Conservation (phyloP, 805 yeast genomes). For the Nakazawaea anatomiae region DNA sequence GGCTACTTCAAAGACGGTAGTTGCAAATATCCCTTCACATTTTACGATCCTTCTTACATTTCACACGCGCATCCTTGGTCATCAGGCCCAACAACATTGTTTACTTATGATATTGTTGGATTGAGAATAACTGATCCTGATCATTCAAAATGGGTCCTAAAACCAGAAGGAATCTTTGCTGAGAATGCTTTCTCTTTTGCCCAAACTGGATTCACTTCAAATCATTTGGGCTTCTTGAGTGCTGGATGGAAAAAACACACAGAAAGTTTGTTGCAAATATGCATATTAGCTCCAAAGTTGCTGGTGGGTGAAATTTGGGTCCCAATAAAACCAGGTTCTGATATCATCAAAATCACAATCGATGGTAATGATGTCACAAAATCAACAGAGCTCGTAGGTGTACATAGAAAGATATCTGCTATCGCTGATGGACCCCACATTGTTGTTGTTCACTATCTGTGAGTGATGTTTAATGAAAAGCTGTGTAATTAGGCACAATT, state of each 20-base stretch:
- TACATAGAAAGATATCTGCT: neutral
- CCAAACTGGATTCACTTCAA: slow-evolving; percentile 11
- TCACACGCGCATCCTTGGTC: slow-evolving; percentile 12
- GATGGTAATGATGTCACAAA: neutral
- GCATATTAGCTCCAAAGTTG: neutral
- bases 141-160: slow-evolving; percentile 6
- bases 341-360: neutral
- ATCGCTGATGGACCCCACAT: neutral
- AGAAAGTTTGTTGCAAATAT: neutral
- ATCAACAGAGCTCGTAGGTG: neutral
- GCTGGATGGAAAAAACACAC: slow-evolving; percentile 11
- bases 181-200: slow-evolving; percentile 5
- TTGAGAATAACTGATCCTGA: slow-evolving; percentile 2
- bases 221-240: slow-evolving; percentile 7
- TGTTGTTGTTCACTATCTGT: neutral
- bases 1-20: slow-evolving; percentile 12
- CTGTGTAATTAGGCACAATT: no score
- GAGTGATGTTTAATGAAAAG: neutral
- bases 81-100: slow-evolving; percentile 9
- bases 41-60: slow-evolving; percentile 11
- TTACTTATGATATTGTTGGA: slow-evolving; percentile 10
- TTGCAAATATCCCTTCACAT: slow-evolving; percentile 11
- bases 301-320: neutral
- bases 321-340: neutral
- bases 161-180: slow-evolving; percentile 9